Base-by-base conservation (phyloP, 495 filamentous ascomycete species). In the Physcia stellaris region DNA sequence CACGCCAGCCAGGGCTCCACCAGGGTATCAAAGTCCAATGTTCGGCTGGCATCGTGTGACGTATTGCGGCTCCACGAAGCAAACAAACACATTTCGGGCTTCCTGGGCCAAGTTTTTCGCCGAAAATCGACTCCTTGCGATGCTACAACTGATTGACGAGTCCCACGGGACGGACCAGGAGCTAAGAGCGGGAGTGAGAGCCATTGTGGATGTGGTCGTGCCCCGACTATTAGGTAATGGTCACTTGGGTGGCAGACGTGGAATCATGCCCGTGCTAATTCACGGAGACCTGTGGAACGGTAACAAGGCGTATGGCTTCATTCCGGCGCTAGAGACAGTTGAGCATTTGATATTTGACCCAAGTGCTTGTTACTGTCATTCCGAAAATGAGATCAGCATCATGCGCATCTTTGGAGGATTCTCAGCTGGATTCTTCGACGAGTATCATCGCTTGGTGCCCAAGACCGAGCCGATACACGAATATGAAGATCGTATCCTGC, bases 331-430 rank as follows among this genome's bases (percentile, higher is more conserved):
- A n/a, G 70, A 64, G 4, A 67, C 62, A 4, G 61, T 62, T 0
- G 80, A 86, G 41, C 86, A 87, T 45, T 76, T 94, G 10, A 73
- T 93, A 3, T 94, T 79, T 60, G 87, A 94, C 58, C 77, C 86
- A 16, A 76, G 75, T n/a, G 67, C 73, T 28, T 77, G 76, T 39
- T 94, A 87, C 58, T 82, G 74, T 12, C 84, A 93, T 55, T 77
- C 64, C n/a, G 87, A 94, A 64, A 94, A 76, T 61, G 87, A 94
- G 54, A 53, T 88, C 34, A 86, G 88, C 1, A 94, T 94, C 35
- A 94, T 94, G 87, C 69, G 69, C 41, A 87, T 96, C 83, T 94
- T 94, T 70, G 88, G 87, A 0, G 88, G 88, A 3, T 94, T 92
- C 64, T 76, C 74, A 15, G 52, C 56, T 0, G 51, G 45, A 4